Percentiles rank a stretch among this genome's conserved stretches.
These are phyloP conservation scores for Nemania diffusa DNA, from an alignment of 2,329 filamentous ascomycete genomes.

Conservation along the genomic window DNA sequence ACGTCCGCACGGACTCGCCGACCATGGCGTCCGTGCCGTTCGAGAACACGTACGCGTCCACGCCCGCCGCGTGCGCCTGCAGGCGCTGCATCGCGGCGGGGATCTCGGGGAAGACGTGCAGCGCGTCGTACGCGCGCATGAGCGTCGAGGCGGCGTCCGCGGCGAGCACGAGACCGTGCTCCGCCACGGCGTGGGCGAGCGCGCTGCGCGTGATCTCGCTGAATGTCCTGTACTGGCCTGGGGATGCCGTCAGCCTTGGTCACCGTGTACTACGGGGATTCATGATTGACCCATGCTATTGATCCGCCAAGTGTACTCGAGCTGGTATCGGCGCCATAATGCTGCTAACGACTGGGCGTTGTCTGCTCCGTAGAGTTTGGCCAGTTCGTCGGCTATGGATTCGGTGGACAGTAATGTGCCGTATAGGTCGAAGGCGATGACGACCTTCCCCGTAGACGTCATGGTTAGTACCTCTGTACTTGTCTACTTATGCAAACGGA, in stretches of 20 bases:
- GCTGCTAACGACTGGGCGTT: constrained; percentile 66
- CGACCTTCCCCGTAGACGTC: constrained; percentile 42
- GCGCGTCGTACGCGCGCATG: constrained; percentile 72
- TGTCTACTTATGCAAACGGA: neutral
- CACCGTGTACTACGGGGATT: constrained; percentile 12
- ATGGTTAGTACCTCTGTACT: neutral
- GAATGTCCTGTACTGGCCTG: constrained; percentile 72
- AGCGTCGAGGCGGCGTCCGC: constrained; percentile 58
- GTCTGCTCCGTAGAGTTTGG: constrained; percentile 65
- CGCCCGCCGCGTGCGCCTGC: constrained; percentile 45
- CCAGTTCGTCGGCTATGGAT: constrained; percentile 71
- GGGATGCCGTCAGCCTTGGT: constrained; percentile 16
- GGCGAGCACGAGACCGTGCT: constrained; percentile 60
- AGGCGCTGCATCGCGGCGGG: constrained; percentile 61
- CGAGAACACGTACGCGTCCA: constrained; percentile 71
- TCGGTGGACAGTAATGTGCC: constrained; percentile 78
- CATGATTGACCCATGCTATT: constrained; percentile 75
- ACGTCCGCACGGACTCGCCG: constrained; percentile 65
- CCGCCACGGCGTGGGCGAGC: constrained; percentile 71
- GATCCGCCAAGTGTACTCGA: constrained; percentile 81
- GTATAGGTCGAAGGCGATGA: constrained; percentile 80
- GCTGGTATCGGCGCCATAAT: constrained; percentile 74
- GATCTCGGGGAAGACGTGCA: constrained; percentile 74
- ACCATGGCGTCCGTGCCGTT: constrained; percentile 76
- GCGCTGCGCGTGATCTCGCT: constrained; percentile 69